Base-by-base conservation (phyloP, 2,329 filamentous ascomycete genomes). In the Pseudogymnoascus sp. region DNA sequence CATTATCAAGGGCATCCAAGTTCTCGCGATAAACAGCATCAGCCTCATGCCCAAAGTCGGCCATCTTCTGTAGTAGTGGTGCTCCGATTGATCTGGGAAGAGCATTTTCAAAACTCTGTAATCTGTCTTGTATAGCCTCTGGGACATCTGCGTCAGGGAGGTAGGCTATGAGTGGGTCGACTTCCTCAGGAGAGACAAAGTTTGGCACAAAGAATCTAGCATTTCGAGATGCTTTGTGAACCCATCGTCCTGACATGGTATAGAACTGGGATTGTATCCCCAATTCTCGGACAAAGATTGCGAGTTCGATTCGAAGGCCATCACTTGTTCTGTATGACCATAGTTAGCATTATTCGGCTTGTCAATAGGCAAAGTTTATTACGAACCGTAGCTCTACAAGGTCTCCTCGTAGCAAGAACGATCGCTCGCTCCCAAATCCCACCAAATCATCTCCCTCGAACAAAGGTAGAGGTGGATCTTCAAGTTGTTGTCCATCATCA, bases 211-310 rank as follows among this genome's bases (percentile, higher is more conserved):
- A 75, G 66, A 80, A 83, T 25, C 73, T 72, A 38, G 79, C 71
- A 11, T 65, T 61, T 11, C 64, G 65, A 6, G 75, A 69, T 3
- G 21, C 61, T 14, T 73, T 68, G 66, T 79, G 75, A 18, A 75
- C 64, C 79, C 80, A 83, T 64, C 74, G 75, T 8, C 81, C 82
- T 60, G 77, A 74, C 69, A 80, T 76, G 5, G 77, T 79, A 68
- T 79, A 80, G 68, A 80, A 80, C 63, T 83, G 81, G 37, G 72
- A 74, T 28, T 74, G 68, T 3, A 35, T 66, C 1, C 71, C 73
- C 21, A 80, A 40, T 44, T 77, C 72, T 56, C 77, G 76, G 3
- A 82, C 73, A 65, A 77, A 82, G 28, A 84, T 77, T 4, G 77
- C 80, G 56, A 83, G 71, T 12, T 80, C 71, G 25, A 63, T 67